Percentiles rank a stretch among this genome's conserved stretches.
Evolutionary conservation across 768 basidiomycete species (phyloP).

Genomic region (Cyathus striatus): DNA sequence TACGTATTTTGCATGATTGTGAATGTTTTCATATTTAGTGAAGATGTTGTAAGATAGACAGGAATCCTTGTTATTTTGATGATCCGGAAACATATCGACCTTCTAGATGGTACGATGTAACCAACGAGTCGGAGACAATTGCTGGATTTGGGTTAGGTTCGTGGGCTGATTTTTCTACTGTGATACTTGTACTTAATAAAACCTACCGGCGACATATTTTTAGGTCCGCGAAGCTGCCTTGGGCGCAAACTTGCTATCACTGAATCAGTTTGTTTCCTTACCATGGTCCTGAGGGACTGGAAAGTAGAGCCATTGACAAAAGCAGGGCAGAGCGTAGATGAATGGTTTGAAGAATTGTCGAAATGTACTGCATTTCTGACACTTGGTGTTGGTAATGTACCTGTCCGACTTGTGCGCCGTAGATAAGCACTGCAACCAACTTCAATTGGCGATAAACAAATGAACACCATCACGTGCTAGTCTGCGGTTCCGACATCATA

Average conservation of each 20-base stretch:
- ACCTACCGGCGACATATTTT: too few species aligned
- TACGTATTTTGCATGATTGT: constrained; percentile 23
- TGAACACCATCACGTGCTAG: too few species aligned
- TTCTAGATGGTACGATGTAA: constrained; percentile 42
- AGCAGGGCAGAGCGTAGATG: constrained; percentile 29
- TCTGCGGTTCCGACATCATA: too few species aligned
- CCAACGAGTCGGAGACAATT: constrained; percentile 36
- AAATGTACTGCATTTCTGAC: constrained; percentile 32
- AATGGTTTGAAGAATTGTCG: constrained; percentile 31
- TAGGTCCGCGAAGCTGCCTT: constrained; percentile 48
- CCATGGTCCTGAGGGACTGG: constrained; percentile 48
- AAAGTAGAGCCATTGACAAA: constrained; percentile 39
- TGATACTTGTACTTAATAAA: too few species aligned
- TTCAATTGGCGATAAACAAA: too few species aligned
- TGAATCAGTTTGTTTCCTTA: constrained; percentile 51
- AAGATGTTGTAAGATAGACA: constrained; percentile 25
- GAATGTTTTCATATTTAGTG: too few species aligned
- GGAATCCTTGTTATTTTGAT: constrained; percentile 45
- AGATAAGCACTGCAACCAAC: too few species aligned
- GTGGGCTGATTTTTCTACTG: too few species aligned
- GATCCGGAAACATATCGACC: constrained; percentile 44
- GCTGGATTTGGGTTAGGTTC: constrained; percentile 43
- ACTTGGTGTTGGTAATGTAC: constrained; percentile 25
- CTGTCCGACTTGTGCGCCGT: constrained; percentile 24
- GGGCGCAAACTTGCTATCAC: constrained; percentile 51